Percentiles rank a stretch among this genome's conserved stretches.
phyloP scores from a whole-genome alignment of 345 rosid species.

The Crucihimalaya himalaica region DNA sequence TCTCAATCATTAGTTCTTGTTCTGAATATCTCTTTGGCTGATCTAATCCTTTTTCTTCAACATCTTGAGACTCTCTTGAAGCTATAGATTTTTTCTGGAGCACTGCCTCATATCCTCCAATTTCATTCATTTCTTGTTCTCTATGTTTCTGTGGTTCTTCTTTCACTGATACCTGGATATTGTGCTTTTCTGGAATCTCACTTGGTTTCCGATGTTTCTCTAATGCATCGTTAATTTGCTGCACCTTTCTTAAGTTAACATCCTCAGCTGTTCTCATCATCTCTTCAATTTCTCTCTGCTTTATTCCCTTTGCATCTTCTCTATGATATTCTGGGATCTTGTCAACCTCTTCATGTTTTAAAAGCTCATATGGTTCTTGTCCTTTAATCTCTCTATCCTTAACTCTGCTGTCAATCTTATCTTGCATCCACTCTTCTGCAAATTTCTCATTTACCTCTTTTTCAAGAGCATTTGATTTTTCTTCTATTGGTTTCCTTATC shows the following conservation, averaged over 20 bases:
- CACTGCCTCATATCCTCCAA: background rate
- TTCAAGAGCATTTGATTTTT: background rate
- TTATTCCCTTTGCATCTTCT: slow-evolving; percentile 4
- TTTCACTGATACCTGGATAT: background rate
- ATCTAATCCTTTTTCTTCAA: slow-evolving; percentile 4
- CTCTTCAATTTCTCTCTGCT: slow-evolving; percentile 6
- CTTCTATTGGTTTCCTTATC: background rate
- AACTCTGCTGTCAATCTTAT: background rate
- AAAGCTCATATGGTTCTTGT: slow-evolving; percentile 18
- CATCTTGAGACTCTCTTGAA: slow-evolving; percentile 11
- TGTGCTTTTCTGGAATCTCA: background rate
- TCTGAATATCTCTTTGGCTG: background rate
- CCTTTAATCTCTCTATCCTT: background rate
- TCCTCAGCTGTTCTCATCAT: background rate
- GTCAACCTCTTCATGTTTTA: background rate
- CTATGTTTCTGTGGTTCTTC: background rate
- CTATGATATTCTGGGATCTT: slow-evolving; percentile 3
- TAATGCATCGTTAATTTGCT: background rate
- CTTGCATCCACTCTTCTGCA: background rate
- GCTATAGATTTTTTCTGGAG: background rate
- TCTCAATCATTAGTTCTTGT: background rate
- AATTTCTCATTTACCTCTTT: background rate
- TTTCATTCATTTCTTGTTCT: background rate
- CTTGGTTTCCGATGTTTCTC: background rate
- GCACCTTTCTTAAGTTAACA: background rate